phyloP scores from a whole-genome alignment of 164 flowering plant species.

The Aristolochia contorta region DNA sequence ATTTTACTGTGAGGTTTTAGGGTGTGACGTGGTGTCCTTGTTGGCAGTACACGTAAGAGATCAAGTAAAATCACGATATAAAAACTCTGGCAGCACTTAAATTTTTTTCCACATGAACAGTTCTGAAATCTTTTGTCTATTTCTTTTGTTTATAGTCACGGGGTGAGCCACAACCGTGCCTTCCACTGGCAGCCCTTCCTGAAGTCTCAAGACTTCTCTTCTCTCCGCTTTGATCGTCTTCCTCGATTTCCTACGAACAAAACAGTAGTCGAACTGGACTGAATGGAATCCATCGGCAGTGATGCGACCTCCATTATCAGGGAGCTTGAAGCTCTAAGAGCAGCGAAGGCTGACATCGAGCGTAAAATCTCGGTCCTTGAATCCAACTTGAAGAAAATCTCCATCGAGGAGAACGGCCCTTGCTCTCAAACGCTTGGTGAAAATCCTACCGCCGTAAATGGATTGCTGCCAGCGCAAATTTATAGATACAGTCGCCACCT shows the following conservation, averaged over 20 bases:
- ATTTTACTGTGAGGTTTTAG: too few relatives aligned
- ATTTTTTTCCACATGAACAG: too few relatives aligned
- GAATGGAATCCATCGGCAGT: constrained; percentile 30
- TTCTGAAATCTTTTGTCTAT: too few relatives aligned
- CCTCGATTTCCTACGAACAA: background rate
- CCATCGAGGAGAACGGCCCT: constrained; percentile 9
- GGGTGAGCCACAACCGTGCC: too few relatives aligned
- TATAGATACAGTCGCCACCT: constrained; percentile 88
- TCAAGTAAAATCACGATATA: too few relatives aligned
- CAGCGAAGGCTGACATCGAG: constrained; percentile 40
- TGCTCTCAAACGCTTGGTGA: background rate
- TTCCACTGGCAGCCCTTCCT: too few relatives aligned
- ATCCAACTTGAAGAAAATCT: constrained; percentile 32
- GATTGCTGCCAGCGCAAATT: constrained; percentile 41
- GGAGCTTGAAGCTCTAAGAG: constrained; percentile 47
- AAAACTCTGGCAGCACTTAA: too few relatives aligned
- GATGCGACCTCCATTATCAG: constrained; percentile 26
- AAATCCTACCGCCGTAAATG: constrained; percentile 18
- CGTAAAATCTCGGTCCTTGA: constrained; percentile 44
- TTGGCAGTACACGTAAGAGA: too few relatives aligned
- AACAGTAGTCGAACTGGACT: background rate
- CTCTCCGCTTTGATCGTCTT: background rate
- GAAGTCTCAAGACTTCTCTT: too few relatives aligned
- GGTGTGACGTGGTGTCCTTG: too few relatives aligned
- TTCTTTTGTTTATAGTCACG: too few relatives aligned